Base-by-base conservation (phyloP, 1,284 basidiomycete species). In the Rhodotorula glutinis region DNA sequence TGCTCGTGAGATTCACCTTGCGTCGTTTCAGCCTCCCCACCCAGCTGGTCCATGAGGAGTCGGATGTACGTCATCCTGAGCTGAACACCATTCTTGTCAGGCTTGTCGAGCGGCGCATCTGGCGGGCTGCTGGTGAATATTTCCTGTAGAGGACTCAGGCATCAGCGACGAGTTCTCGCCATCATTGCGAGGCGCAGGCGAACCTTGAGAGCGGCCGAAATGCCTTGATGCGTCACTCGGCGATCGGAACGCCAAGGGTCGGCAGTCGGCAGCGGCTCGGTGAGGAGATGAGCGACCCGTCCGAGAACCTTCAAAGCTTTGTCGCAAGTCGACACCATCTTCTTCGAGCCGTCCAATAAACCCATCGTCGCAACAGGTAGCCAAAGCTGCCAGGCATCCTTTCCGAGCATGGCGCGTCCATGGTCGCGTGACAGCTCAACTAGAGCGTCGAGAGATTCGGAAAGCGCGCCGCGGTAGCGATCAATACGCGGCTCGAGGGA, bases 301-400 rank as follows among this genome's bases (percentile, higher is more conserved):
- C 68, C 66, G 2, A 62, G 53, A 21, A 67, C 59, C 33, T 33
- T 55, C 27, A 67, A 11, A 13, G 66, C 53, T 44, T 51, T 58
- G 21, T 49, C 43, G 29, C 60, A 47, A 44, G 67, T 62, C 21
- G 57, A 53, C 29, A 57, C 40, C 4, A 33, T 58, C 57, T 65
- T 67, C 58, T 63, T 71, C 44, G 60, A 44, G 3, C 57, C 64
- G 51, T 72, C 71, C 71, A 65, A 70, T 53, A 72, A 29, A 3
- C 68, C 71, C 9, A 27, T 38, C 19, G 62, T n/a, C 14, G 57
- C 53, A 0, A 21, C 10, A 1, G 30, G 43, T 47, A 72, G 57
- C 68, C 71, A 72, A 10, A 21, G 14, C n/a, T 43, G 43, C 58
- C 61, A 61, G 8, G 27, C 55, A 2, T 46, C 57, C 4, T 23